Percentiles rank a stretch among this genome's conserved stretches.
phyloP scores from a whole-genome alignment of 148 eudicot genomes.

The Amaranthus cruentus region DNA sequence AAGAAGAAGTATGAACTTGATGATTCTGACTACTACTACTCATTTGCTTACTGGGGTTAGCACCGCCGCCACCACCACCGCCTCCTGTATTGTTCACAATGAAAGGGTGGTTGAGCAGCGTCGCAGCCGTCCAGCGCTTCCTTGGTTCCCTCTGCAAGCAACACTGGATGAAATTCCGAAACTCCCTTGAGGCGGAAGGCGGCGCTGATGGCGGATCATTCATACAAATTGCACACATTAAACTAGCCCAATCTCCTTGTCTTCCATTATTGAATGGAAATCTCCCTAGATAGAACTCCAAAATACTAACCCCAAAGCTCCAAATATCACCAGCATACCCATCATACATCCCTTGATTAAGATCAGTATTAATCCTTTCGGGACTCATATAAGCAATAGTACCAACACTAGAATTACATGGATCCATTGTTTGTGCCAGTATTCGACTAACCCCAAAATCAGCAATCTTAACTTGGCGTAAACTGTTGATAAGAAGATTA shows the following conservation, averaged over 20 bases:
- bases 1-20: constrained; percentile 36
- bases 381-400: constrained; percentile 94
- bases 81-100: constrained; percentile 28
- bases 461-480: constrained; percentile 52
- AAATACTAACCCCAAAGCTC: constrained; percentile 76
- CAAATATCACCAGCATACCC: constrained; percentile 86
- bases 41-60: neutral
- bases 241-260: constrained; percentile 79
- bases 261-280: constrained; percentile 68
- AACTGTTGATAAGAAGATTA: constrained; percentile 51
- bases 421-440: constrained; percentile 73
- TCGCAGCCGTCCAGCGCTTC: constrained; percentile 56
- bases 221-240: constrained; percentile 81
- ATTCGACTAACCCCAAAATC: constrained; percentile 76
- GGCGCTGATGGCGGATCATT: constrained; percentile 75
- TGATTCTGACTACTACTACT: constrained; percentile 11
- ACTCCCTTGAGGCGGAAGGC: constrained; percentile 50
- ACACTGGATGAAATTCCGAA: constrained; percentile 61
- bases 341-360: constrained; percentile 71
- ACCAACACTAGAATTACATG: constrained; percentile 74
- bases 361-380: constrained; percentile 71
- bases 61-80: neutral
- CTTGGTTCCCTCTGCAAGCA: constrained; percentile 78
- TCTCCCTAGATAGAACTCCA: constrained; percentile 67
- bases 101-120: constrained; percentile 57